Conservation (phyloP, 495 filamentous ascomycete species). For the Penicillium diatomitis region DNA sequence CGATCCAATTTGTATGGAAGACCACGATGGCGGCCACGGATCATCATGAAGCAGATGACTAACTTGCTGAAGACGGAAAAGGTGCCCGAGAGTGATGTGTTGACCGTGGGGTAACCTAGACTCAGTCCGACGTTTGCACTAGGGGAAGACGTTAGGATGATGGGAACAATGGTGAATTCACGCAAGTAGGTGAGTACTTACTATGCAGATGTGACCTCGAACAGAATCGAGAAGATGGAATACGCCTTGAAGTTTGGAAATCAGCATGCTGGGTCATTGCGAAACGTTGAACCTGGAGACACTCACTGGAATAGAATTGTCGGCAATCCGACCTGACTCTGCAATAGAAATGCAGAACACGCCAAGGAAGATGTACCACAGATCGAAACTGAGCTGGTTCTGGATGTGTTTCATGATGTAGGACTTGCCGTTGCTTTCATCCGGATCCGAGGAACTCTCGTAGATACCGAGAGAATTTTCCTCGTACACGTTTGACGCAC, state of each 20-base stretch:
- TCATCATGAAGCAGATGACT: constrained; percentile 79
- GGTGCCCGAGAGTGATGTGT: constrained; percentile 63
- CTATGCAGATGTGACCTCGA: constrained; percentile 82
- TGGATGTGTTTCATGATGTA: constrained; percentile 50
- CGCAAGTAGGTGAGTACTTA: constrained; percentile 4
- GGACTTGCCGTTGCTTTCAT: constrained; percentile 21
- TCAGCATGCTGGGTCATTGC: not conserved
- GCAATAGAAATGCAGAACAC: constrained; percentile 51
- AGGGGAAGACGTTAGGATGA: constrained; percentile 3
- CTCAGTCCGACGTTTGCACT: constrained; percentile 78
- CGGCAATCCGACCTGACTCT: constrained; percentile 41
- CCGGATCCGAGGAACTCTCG: constrained; percentile 35
- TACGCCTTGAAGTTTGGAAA: constrained; percentile 7
- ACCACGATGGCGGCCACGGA: constrained; percentile 81
- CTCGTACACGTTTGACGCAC: constrained; percentile 57
- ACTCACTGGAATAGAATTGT: constrained; percentile 35
- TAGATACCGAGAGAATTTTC: constrained; percentile 66
- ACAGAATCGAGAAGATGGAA: constrained; percentile 63
- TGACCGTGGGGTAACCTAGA: constrained; percentile 63
- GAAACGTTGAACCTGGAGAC: not conserved
- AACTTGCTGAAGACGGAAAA: constrained; percentile 73
- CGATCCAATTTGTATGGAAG: constrained; percentile 84
- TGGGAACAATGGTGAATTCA: not conserved
- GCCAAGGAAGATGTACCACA: constrained; percentile 58
- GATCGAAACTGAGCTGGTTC: constrained; percentile 52